A percentile compares a stretch with the other conserved stretches of the same genome.
Evolutionary conservation across 2,329 filamentous ascomycete species (phyloP).

Genomic region (Neonectria faginata): DNA sequence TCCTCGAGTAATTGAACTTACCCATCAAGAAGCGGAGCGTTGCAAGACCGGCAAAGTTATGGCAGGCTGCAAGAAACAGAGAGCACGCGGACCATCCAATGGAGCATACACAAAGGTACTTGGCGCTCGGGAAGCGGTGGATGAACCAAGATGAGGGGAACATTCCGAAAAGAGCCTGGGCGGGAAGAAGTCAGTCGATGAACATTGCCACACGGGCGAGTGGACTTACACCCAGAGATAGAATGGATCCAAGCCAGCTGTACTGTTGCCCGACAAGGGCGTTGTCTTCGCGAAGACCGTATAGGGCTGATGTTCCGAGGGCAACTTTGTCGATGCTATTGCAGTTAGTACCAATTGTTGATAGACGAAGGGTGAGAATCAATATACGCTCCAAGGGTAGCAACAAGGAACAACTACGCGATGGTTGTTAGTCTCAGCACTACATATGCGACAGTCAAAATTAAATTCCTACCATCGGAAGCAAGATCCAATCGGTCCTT

Average conservation of each 20-base stretch:
- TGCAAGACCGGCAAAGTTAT: slow-evolving; percentile 15
- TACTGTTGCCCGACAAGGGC: slow-evolving; percentile 26
- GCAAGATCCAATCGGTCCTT: slow-evolving; percentile 10
- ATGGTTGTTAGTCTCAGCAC: neutral
- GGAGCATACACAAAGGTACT: slow-evolving; percentile 25
- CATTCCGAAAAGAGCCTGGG: slow-evolving; percentile 21
- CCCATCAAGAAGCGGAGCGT: slow-evolving; percentile 24
- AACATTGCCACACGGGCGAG: neutral
- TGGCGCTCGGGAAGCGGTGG: slow-evolving; percentile 22
- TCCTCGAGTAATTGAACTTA: neutral
- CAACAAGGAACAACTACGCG: slow-evolving; percentile 17
- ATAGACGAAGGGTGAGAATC: neutral
- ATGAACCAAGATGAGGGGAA: slow-evolving; percentile 25
- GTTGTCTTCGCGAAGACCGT: slow-evolving; percentile 24
- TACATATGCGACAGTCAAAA: neutral
- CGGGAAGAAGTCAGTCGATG: neutral
- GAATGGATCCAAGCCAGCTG: slow-evolving; percentile 26
- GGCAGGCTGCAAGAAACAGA: slow-evolving; percentile 15
- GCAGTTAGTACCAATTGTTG: neutral
- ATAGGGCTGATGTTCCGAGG: slow-evolving; percentile 20
- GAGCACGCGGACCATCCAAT: slow-evolving; percentile 20
- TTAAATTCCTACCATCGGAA: slow-evolving; percentile 8
- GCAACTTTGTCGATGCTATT: slow-evolving; percentile 25
- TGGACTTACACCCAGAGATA: slow-evolving; percentile 16
- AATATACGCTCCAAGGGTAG: slow-evolving; percentile 20